Conservation (phyloP, 306 rosid genomes). For the Quercus wislizeni region DNA sequence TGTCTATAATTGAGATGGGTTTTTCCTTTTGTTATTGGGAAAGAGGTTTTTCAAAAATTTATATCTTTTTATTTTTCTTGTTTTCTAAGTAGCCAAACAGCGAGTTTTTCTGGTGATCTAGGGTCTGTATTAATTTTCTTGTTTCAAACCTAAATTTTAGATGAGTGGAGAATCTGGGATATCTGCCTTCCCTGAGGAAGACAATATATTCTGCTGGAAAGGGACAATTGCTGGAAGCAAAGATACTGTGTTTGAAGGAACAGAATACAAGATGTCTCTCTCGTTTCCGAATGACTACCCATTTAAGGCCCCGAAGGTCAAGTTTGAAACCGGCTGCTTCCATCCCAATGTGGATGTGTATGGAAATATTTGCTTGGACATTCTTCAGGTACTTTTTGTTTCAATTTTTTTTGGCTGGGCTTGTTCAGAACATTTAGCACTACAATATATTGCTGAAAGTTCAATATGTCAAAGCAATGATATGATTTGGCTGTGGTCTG, state of each 20-base stretch:
- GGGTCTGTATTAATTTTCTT: neutral
- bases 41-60: neutral
- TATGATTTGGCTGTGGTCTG: neutral
- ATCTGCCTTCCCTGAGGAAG: slow-evolving; percentile 95
- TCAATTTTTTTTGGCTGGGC: neutral
- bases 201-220: slow-evolving; percentile 93
- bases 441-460: neutral
- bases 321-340: slow-evolving; percentile 80
- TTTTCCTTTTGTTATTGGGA: neutral
- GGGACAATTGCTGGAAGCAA: slow-evolving; percentile 94
- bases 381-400: slow-evolving; percentile 71
- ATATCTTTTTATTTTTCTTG: neutral
- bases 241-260: slow-evolving; percentile 89
- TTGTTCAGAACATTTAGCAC: neutral
- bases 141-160: slow-evolving; percentile 32
- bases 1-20: neutral
- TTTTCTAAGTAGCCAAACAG: neutral
- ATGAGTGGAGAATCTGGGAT: slow-evolving; percentile 92
- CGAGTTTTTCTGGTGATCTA: neutral
- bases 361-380: slow-evolving; percentile 95
- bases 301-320: slow-evolving; percentile 89
- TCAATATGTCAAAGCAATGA: neutral
- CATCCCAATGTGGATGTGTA: slow-evolving; percentile 87
- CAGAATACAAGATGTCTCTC: slow-evolving; percentile 74
- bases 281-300: slow-evolving; percentile 91